Evolutionary conservation across 2,329 filamentous ascomycete species (phyloP).

Genomic region (Trichoderma sp.): DNA sequence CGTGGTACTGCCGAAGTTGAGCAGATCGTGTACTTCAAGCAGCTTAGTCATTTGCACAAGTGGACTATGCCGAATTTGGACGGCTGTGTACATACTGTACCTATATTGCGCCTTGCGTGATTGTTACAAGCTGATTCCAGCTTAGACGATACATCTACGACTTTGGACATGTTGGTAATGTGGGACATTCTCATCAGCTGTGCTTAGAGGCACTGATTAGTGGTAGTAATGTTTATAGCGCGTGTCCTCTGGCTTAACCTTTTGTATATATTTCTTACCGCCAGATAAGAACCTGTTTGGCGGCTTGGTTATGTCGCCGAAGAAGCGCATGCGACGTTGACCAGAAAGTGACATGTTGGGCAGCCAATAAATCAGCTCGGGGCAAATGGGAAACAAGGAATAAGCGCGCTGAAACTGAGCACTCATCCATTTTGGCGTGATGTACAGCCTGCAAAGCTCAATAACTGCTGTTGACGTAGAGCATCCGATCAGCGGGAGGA

Average conservation of each 20-base stretch:
- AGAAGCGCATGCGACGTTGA: not conserved
- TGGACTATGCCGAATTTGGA: not conserved
- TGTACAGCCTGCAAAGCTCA: slow-evolving; percentile 3
- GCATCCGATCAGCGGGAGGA: slow-evolving; percentile 15
- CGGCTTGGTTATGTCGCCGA: not conserved
- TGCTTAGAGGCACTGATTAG: not conserved
- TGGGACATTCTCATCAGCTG: not conserved
- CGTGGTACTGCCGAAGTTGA: slow-evolving; percentile 2
- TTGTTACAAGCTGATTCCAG: not conserved
- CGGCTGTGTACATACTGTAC: too few relatives aligned
- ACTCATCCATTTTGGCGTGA: not conserved
- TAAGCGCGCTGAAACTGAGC: not conserved
- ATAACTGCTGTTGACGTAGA: not conserved
- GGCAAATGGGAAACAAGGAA: not conserved
- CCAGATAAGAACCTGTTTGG: not conserved
- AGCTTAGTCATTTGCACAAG: slow-evolving; percentile 6
- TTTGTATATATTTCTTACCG: not conserved
- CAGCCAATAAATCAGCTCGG: not conserved
- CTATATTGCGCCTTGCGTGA: not conserved
- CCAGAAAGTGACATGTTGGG: not conserved
- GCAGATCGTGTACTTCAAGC: slow-evolving; percentile 6
- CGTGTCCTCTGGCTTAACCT: too few relatives aligned
- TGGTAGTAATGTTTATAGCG: not conserved
- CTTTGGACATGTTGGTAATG: not conserved
- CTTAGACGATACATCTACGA: not conserved